A percentile compares a stretch with the other conserved stretches of the same genome.
phyloP scores from a whole-genome alignment of 1,284 basidiomycete species.

The Ustilago loliicola region DNA sequence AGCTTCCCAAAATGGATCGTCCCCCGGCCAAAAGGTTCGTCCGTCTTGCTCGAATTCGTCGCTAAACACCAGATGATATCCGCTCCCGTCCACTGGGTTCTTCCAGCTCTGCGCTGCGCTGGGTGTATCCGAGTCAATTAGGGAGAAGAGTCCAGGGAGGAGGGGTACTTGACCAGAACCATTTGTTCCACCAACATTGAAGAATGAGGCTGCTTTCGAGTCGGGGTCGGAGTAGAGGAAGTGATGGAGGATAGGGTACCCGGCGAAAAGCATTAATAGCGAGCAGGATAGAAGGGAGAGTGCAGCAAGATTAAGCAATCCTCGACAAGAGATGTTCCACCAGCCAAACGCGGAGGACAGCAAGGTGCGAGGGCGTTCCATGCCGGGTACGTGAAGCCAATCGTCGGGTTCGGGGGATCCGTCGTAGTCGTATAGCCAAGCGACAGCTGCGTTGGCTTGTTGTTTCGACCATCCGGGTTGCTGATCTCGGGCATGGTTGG shows the following conservation, averaged over 20 bases:
- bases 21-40: conserved; percentile 72
- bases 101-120: conserved; percentile 17
- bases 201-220: conserved; percentile 19
- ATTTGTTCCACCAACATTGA: conserved; percentile 78
- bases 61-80: conserved; percentile 74
- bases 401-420: conserved; percentile 31
- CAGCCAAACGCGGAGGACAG: neutral
- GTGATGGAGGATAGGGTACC: conserved; percentile 41
- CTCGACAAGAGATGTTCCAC: conserved; percentile 16
- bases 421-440: conserved; percentile 45
- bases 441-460: conserved; percentile 6
- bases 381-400: conserved; percentile 27
- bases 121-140: conserved; percentile 55
- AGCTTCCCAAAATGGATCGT: conserved; percentile 67
- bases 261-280: conserved; percentile 48
- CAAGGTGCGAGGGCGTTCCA: conserved; percentile 3
- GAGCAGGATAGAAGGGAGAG: conserved; percentile 22
- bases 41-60: conserved; percentile 85
- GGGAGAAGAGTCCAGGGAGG: conserved; percentile 19
- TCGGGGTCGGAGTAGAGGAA: neutral
- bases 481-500: neutral
- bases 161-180: conserved; percentile 58
- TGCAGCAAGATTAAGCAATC: conserved; percentile 34
- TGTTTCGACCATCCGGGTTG: neutral
- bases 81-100: conserved; percentile 14